Percentiles rank a stretch among this genome's conserved stretches.
These are phyloP conservation scores for Casuarina cunninghamiana DNA, from an alignment of 306 rosid species.

Conservation along the genomic window DNA sequence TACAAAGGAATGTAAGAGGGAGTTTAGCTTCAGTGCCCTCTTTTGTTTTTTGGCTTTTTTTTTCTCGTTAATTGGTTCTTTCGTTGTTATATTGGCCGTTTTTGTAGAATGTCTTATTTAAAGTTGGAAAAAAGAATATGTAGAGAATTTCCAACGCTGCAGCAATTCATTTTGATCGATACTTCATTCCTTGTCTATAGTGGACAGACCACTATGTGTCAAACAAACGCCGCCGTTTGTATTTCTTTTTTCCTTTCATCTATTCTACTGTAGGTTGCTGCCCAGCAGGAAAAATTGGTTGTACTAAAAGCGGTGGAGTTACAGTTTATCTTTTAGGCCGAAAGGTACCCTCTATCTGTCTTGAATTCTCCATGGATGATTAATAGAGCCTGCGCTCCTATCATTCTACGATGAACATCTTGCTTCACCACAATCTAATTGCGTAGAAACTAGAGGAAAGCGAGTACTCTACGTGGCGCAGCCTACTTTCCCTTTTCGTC, in stretches of 20 bases:
- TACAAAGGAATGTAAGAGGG: conserved; percentile 45
- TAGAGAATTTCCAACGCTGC: conserved; percentile 23
- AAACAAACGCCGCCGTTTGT: neutral
- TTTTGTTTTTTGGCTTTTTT: conserved; percentile 7
- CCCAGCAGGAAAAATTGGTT: neutral
- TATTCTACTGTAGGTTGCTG: neutral
- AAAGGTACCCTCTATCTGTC: too few species aligned
- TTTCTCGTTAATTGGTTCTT: neutral
- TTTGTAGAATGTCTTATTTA: conserved; percentile 46
- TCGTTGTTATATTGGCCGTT: conserved; percentile 26
- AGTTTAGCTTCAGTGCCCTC: conserved; percentile 28
- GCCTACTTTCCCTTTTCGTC: neutral
- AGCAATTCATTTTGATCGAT: conserved; percentile 1
- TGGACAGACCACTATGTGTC: too few species aligned
- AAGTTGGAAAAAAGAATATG: conserved; percentile 41
- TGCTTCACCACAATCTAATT: too few species aligned
- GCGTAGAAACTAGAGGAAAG: neutral
- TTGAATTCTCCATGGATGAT: too few species aligned
- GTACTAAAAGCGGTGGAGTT: neutral
- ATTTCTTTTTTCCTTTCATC: neutral
- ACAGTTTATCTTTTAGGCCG: too few species aligned
- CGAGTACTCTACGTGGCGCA: neutral
- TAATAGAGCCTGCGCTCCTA: too few species aligned
- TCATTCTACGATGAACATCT: too few species aligned
- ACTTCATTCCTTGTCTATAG: neutral